phyloP scores from a whole-genome alignment of 441 rosid genomes.

The Populus hybrid region DNA sequence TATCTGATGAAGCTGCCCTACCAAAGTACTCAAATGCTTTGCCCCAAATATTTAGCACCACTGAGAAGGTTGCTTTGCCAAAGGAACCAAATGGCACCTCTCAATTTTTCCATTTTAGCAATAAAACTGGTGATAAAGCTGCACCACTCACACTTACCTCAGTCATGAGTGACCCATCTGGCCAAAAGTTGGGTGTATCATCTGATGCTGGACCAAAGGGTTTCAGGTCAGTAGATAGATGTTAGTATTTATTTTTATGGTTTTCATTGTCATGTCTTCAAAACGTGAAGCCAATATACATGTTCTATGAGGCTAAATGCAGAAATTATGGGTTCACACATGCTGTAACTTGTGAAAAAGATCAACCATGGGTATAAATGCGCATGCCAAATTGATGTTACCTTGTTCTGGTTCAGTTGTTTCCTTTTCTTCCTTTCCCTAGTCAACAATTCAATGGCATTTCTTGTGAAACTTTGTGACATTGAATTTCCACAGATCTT shows the following conservation, averaged over 20 bases:
- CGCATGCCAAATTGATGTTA: neutral
- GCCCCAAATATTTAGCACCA: constrained; percentile 19
- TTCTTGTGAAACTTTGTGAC: neutral
- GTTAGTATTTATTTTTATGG: neutral
- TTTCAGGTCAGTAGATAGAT: constrained; percentile 38
- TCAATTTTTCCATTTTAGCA: constrained; percentile 21
- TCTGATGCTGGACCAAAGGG: constrained; percentile 29
- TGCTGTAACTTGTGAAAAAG: neutral
- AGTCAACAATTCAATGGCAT: neutral
- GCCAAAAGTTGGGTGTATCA: constrained; percentile 22
- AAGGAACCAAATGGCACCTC: constrained; percentile 33
- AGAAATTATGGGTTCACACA: neutral
- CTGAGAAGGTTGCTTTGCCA: constrained; percentile 24
- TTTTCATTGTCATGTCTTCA: neutral
- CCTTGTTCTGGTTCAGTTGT: neutral
- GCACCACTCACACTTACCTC: constrained; percentile 17
- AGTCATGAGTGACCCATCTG: constrained; percentile 24
- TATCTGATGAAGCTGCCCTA: constrained; percentile 24
- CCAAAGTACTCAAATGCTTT: constrained; percentile 22
- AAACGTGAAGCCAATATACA: neutral
- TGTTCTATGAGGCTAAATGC: neutral
- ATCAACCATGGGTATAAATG: neutral
- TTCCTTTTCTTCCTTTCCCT: neutral
- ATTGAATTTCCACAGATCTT: neutral
- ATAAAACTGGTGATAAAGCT: constrained; percentile 21